Conservation (phyloP, 148 eudicot species). For the Rhododendron simsii region DNA sequence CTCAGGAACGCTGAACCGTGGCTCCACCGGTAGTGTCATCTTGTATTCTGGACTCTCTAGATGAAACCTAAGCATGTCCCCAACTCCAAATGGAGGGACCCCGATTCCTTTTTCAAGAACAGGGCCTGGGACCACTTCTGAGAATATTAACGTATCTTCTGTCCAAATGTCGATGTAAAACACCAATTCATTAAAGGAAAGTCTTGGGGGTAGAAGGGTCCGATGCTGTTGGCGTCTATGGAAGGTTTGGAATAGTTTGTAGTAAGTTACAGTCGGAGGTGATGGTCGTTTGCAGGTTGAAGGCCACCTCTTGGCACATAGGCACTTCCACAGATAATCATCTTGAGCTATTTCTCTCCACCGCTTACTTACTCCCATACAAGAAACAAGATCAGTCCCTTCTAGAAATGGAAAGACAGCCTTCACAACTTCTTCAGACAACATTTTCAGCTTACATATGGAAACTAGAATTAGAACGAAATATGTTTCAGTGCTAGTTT, state of each 20-base stretch:
- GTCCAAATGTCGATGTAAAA: slow-evolving; percentile 91
- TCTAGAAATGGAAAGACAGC: slow-evolving; percentile 74
- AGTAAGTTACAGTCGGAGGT: slow-evolving; percentile 44
- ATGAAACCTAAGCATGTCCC: slow-evolving; percentile 52
- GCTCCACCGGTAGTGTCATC: slow-evolving; percentile 68
- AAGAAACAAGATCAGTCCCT: slow-evolving; percentile 73
- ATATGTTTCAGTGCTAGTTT: neutral
- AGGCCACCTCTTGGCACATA: slow-evolving; percentile 85
- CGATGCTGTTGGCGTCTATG: slow-evolving; percentile 46
- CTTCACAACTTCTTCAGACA: slow-evolving; percentile 55
- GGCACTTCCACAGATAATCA: slow-evolving; percentile 86
- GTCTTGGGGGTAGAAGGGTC: slow-evolving; percentile 58
- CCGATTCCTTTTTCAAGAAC: slow-evolving; percentile 45
- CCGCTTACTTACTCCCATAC: slow-evolving; percentile 70
- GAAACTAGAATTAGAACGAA: neutral
- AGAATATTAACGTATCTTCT: slow-evolving; percentile 52
- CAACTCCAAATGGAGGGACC: slow-evolving; percentile 51
- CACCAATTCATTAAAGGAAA: slow-evolving; percentile 69
- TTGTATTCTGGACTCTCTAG: slow-evolving; percentile 63
- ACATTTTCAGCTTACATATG: slow-evolving; percentile 23
- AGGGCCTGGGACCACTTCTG: slow-evolving; percentile 72
- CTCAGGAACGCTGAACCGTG: slow-evolving; percentile 49
- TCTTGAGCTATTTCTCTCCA: slow-evolving; percentile 77
- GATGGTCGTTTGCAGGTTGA: slow-evolving; percentile 60
- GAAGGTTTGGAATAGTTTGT: slow-evolving; percentile 53